Conservation (phyloP, 495 filamentous ascomycete species). For the Penicillium maclennaniae region DNA sequence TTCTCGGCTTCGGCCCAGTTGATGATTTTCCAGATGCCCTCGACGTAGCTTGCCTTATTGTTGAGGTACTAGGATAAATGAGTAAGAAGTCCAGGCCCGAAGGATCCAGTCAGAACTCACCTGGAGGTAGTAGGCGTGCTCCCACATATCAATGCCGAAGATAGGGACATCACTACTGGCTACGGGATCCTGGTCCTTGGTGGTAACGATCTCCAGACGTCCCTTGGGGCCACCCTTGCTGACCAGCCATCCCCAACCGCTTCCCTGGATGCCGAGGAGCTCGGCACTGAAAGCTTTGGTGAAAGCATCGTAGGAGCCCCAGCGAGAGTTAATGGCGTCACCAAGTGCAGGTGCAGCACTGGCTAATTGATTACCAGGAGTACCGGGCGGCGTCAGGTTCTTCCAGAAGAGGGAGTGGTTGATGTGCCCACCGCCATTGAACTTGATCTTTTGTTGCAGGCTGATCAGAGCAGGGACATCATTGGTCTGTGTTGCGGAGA, state of each 20-base stretch:
- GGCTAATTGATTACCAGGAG: conserved; percentile 62
- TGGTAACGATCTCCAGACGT: conserved; percentile 63
- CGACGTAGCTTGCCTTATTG: conserved; percentile 93
- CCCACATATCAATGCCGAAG: conserved; percentile 96
- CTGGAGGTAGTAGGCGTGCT: conserved; percentile 70
- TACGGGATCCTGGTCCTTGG: conserved; percentile 89
- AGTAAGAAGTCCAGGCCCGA: background rate
- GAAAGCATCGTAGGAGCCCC: conserved; percentile 65
- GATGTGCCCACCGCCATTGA: conserved; percentile 91
- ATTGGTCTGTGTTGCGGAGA: conserved; percentile 37
- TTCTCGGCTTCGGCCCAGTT: conserved; percentile 92
- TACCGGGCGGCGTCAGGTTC: conserved; percentile 68
- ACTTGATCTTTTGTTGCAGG: conserved; percentile 82
- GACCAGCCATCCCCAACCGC: conserved; percentile 94
- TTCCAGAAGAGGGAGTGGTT: conserved; percentile 94
- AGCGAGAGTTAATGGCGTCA: conserved; percentile 66
- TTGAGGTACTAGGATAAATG: conserved; percentile 72
- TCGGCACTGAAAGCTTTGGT: conserved; percentile 63
- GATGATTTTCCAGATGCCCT: conserved; percentile 90
- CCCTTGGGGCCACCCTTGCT: conserved; percentile 60
- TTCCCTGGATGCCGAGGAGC: conserved; percentile 84
- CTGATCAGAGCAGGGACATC: conserved; percentile 62
- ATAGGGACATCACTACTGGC: conserved; percentile 70
- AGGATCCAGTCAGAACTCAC: conserved; percentile 25
- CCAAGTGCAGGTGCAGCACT: conserved; percentile 47